Evolutionary conservation across 495 filamentous ascomycete genomes (phyloP).

Genomic region (Annulohypoxylon bovei): DNA sequence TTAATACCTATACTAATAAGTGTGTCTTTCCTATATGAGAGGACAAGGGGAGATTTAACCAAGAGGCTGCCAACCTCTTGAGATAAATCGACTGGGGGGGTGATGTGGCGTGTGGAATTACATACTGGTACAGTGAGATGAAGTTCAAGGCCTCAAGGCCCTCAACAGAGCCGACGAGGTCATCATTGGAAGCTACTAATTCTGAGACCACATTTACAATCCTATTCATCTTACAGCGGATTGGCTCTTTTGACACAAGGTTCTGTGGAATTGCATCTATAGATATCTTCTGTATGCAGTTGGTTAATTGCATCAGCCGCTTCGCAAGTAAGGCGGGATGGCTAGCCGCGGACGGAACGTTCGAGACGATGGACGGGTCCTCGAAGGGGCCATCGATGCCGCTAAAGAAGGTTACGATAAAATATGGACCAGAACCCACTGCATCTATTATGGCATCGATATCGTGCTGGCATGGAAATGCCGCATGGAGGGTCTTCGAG

Average conservation of each 20-base stretch:
- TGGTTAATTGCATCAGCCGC: conserved; percentile 57
- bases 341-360: conserved; percentile 47
- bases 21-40: not conserved
- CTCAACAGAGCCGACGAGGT: conserved; percentile 57
- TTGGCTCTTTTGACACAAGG: conserved; percentile 47
- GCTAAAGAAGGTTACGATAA: conserved; percentile 46
- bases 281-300: conserved; percentile 59
- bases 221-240: conserved; percentile 44
- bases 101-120: conserved; percentile 7
- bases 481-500: conserved; percentile 45
- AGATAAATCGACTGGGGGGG: not conserved
- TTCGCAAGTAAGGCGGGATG: conserved; percentile 59
- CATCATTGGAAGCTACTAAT: conserved; percentile 61
- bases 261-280: conserved; percentile 33
- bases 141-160: conserved; percentile 56
- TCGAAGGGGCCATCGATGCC: conserved; percentile 41
- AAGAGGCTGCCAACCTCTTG: not conserved
- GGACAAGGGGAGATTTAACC: not conserved
- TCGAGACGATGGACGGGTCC: conserved; percentile 37
- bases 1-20: not conserved
- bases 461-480: conserved; percentile 55
- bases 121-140: conserved; percentile 50
- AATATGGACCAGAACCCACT: conserved; percentile 43
- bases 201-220: conserved; percentile 52
- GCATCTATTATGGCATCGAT: conserved; percentile 45